These are phyloP conservation scores for Cystofilobasidium capitatum DNA, from an alignment of 768 basidiomycete genomes.

Conservation along the genomic window DNA sequence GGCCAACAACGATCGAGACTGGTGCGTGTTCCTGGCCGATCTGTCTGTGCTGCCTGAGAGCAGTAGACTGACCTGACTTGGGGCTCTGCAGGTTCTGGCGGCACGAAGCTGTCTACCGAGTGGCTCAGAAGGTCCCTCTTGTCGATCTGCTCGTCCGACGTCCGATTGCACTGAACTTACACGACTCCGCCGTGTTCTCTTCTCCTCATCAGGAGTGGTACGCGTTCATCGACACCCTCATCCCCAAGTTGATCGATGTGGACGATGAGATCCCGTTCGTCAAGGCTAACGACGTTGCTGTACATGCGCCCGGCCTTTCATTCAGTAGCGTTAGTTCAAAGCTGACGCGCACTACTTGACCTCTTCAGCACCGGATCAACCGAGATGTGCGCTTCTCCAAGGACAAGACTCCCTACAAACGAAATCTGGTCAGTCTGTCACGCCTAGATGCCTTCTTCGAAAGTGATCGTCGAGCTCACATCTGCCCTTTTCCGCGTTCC, in stretches of 20 bases:
- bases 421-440: not conserved
- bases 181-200: not conserved
- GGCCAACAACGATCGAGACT: constrained; percentile 70
- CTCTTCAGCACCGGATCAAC: constrained; percentile 64
- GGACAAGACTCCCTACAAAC: constrained; percentile 73
- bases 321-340: not conserved
- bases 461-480: not conserved
- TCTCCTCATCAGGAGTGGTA: constrained; percentile 57
- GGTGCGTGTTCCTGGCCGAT: constrained; percentile 44
- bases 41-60: constrained; percentile 63
- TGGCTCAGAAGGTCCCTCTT: constrained; percentile 53
- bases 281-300: constrained; percentile 61
- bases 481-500: constrained; percentile 41
- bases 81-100: not conserved
- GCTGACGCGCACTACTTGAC: not conserved
- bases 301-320: constrained; percentile 27
- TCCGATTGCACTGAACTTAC: not conserved
- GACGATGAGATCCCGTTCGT: constrained; percentile 78
- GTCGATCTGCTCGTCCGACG: not conserved
- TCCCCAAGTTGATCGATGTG: constrained; percentile 55
- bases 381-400: constrained; percentile 81
- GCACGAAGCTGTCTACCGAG: constrained; percentile 65
- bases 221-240: constrained; percentile 64
- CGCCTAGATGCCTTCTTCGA: not conserved
- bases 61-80: constrained; percentile 42